These are phyloP conservation scores for Dactylellina sp. DNA, from an alignment of 2,329 filamentous ascomycete species.

Conservation along the genomic window DNA sequence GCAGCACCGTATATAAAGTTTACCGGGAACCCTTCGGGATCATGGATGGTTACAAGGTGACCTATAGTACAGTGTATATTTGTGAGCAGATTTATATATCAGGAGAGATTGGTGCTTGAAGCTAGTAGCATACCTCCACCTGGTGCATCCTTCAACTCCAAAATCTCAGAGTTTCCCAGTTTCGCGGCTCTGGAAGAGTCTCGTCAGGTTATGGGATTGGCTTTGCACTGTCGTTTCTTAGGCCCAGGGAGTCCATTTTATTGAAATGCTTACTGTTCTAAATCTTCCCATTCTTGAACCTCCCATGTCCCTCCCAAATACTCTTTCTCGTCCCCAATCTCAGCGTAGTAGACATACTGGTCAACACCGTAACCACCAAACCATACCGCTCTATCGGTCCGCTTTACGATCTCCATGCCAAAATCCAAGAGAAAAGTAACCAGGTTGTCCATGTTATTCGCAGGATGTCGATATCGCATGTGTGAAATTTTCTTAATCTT, in stretches of 20 bases:
- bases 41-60: constrained; percentile 62
- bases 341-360: constrained; percentile 66
- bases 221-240: not conserved
- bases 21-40: constrained; percentile 64
- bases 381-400: constrained; percentile 63
- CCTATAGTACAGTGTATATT: constrained; percentile 20
- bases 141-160: constrained; percentile 63
- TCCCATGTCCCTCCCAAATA: constrained; percentile 66
- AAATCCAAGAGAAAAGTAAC: constrained; percentile 62
- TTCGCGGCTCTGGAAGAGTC: constrained; percentile 55
- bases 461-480: constrained; percentile 70
- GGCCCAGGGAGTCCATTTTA: no score
- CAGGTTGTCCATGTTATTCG: constrained; percentile 59
- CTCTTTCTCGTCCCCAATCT: constrained; percentile 61
- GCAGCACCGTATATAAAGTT: constrained; percentile 63
- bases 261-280: constrained; percentile 65
- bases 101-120: no score
- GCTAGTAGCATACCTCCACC: constrained; percentile 62
- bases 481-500: constrained; percentile 67
- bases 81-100: no score
- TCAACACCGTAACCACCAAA: constrained; percentile 65
- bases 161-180: constrained; percentile 61
- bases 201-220: not conserved
- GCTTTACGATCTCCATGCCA: constrained; percentile 64
- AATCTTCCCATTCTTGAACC: constrained; percentile 65